Base-by-base conservation (phyloP, 2,329 filamentous ascomycete species). In the Aspergillus fijiensis region DNA sequence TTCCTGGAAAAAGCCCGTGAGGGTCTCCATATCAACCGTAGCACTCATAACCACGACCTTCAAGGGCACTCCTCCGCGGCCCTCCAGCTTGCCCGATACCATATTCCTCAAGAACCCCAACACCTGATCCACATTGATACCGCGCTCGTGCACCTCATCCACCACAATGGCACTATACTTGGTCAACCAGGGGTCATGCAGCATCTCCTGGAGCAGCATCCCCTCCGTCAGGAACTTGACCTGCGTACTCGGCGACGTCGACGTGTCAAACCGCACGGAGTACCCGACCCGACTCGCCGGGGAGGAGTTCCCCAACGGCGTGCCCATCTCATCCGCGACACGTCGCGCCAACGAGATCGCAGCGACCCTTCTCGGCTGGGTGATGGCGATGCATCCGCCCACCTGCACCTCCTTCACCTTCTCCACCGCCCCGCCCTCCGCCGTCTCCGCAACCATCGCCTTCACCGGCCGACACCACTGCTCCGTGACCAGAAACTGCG, bases 21-120 rank as follows among this genome's bases (percentile, higher is more conserved):
- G 86, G 58, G 84, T 86, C 61, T 94, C 88, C 60, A 96, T 87
- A 74, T 98, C 91, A 42, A 92, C 91, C 6, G 95, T 99, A 53
- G 95, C 95, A 82, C 93, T 97, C 95, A 99, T 99, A 71, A 98
- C 86, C 35, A 96, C 85, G 3, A 98, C 87, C 74, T 96, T 98
- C 58, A 99, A 79, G 1, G 90, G 88, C 31, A 89, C 79, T 5
- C 89, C 90, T 7, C 88, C 87, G 4, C 89, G 85, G 6, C 87
- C 87, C 49, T 84, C 81, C 42, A 85, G 84, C 35, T 74, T 74
- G 4, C 76, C 77, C 27, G 82, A 80, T 1, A 95, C 79, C 51
- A 98, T 85, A 62, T 90, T 89, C 71, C 91, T 91, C 63, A 99
- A 73, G 65, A 99, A 98, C 0, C 95, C 95, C 27, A 96, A 82